Conservation (phyloP, 2,329 filamentous ascomycete genomes). For the Hypocreales sp. region DNA sequence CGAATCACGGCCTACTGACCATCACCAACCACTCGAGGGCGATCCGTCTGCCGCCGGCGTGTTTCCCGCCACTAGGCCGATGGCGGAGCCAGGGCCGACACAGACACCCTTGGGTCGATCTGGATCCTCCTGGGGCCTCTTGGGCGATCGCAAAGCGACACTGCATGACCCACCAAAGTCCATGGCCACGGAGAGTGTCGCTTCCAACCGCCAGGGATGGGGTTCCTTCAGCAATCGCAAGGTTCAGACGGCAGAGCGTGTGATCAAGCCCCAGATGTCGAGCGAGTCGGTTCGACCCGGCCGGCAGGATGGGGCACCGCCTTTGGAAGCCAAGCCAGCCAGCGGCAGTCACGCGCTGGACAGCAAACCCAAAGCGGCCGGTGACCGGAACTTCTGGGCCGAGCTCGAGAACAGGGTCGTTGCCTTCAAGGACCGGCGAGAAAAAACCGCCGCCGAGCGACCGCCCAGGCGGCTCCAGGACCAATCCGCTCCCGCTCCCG, state of each 20-base stretch:
- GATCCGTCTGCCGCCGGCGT: too few relatives aligned
- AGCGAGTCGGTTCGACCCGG: constrained; percentile 3
- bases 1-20: constrained; percentile 11
- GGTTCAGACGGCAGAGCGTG: constrained; percentile 3
- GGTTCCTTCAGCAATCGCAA: constrained; percentile 9
- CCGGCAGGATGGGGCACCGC: neutral
- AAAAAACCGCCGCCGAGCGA: neutral
- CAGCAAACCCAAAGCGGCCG: neutral
- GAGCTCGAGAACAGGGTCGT: constrained; percentile 9
- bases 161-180: constrained; percentile 2
- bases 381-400: constrained; percentile 10
- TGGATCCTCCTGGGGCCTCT: too few relatives aligned
- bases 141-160: too few relatives aligned
- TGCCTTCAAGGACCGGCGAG: constrained; percentile 4
- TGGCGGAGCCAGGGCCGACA: too few relatives aligned
- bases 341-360: too few relatives aligned
- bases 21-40: too few relatives aligned
- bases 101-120: too few relatives aligned
- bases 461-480: too few relatives aligned
- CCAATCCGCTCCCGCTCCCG: neutral
- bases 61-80: too few relatives aligned
- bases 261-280: constrained; percentile 6
- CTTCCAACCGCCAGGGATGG: constrained; percentile 6
- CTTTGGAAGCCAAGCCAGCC: neutral
- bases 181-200: constrained; percentile 1